phyloP scores from a whole-genome alignment of 2,329 filamentous ascomycete species.

The Monilinia vaccinii-corymbosi region DNA sequence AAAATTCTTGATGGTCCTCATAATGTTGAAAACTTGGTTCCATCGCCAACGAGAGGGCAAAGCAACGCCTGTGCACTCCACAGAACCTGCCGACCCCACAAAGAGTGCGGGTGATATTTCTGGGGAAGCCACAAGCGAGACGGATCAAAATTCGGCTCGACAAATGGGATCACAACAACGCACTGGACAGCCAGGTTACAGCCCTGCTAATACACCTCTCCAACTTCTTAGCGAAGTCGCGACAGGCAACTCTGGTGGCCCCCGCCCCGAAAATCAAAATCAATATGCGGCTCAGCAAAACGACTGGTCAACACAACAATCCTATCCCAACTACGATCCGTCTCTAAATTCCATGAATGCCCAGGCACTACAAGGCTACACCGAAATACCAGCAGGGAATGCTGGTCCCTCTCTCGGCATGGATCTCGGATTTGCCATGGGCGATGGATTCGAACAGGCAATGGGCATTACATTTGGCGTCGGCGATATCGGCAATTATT shows the following conservation, averaged over 20 bases:
- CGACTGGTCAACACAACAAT: constrained; percentile 20
- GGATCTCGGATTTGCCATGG: constrained; percentile 25
- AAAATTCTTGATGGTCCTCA: constrained; percentile 63
- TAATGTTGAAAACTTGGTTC: constrained; percentile 59
- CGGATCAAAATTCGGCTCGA: background rate
- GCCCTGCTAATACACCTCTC: constrained; percentile 30
- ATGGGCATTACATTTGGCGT: constrained; percentile 28
- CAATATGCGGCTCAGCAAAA: constrained; percentile 15
- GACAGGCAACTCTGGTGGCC: constrained; percentile 27
- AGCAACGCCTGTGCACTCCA: background rate
- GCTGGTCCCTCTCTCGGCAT: constrained; percentile 26
- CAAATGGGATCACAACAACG: constrained; percentile 5
- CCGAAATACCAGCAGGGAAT: constrained; percentile 15
- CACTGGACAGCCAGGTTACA: constrained; percentile 22
- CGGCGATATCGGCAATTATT: constrained; percentile 26
- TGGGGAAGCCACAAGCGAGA: background rate
- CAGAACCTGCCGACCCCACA: background rate
- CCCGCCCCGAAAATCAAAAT: constrained; percentile 18
- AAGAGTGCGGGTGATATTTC: background rate
- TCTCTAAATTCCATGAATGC: constrained; percentile 12
- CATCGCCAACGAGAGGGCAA: constrained; percentile 27
- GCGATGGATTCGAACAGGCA: constrained; percentile 29
- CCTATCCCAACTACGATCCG: constrained; percentile 16
- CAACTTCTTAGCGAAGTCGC: constrained; percentile 35
- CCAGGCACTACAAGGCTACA: constrained; percentile 14